Percentiles rank a stretch among this genome's conserved stretches.
These are phyloP conservation scores for Sphaerostilbella broomeana DNA, from an alignment of 2,329 filamentous ascomycete species.

Conservation along the genomic window DNA sequence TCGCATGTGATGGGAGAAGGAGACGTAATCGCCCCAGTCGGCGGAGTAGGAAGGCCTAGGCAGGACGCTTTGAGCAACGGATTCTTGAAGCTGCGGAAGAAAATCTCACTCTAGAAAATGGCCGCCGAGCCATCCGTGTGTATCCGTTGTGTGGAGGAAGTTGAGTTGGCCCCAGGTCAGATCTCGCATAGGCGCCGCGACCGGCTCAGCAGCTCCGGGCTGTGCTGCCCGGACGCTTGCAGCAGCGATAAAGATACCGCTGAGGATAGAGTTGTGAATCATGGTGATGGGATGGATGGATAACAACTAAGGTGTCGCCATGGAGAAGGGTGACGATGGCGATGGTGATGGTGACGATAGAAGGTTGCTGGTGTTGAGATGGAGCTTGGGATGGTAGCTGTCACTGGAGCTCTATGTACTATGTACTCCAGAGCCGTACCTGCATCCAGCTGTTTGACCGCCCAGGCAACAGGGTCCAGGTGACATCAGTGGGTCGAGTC, in stretches of 20 bases:
- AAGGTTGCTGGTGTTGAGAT: background rate
- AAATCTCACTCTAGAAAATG: conserved; percentile 75
- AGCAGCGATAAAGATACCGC: conserved; percentile 28
- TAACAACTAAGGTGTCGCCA: conserved; percentile 5
- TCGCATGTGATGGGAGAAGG: conserved; percentile 78
- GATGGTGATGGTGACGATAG: background rate
- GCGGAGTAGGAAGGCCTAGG: conserved; percentile 78
- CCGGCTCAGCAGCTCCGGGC: conserved; percentile 70
- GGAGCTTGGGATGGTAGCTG: background rate
- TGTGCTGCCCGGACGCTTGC: conserved; percentile 51
- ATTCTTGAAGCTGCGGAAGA: background rate
- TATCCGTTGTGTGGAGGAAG: conserved; percentile 94
- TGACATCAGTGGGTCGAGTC: conserved; percentile 13
- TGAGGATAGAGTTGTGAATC: conserved; percentile 19
- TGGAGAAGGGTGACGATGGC: background rate
- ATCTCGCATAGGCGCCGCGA: conserved; percentile 74
- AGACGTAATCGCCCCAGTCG: conserved; percentile 97
- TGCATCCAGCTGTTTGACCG: background rate
- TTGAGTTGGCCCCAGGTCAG: conserved; percentile 92
- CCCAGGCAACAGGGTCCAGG: conserved; percentile 10
- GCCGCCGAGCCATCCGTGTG: conserved; percentile 91
- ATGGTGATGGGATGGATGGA: conserved; percentile 19
- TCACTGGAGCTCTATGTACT: background rate
- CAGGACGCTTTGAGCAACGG: background rate
- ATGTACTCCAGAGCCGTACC: background rate